These are phyloP conservation scores for Aeschynomene evenia DNA, from an alignment of 306 rosid species.

Conservation along the genomic window DNA sequence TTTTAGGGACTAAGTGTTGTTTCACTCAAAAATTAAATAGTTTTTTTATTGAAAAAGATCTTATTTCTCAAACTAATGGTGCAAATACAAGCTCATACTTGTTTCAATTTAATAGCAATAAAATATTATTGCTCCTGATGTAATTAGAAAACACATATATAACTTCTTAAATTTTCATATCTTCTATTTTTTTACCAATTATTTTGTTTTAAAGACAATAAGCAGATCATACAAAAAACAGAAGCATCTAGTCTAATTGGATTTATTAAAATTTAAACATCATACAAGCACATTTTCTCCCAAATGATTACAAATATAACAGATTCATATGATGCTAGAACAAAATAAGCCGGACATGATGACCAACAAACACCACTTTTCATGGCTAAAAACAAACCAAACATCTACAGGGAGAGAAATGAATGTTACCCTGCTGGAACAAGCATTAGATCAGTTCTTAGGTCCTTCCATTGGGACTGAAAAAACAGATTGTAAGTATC, in stretches of 20 bases:
- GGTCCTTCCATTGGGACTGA: conserved; percentile 92
- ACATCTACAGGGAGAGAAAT: conserved; percentile 27
- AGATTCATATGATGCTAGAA: conserved; percentile 10
- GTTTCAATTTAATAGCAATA: background rate
- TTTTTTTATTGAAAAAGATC: too few relatives aligned
- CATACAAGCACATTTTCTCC: conserved; percentile 14
- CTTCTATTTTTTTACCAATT: background rate
- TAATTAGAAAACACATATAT: background rate
- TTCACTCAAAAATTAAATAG: too few relatives aligned
- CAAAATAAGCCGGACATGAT: background rate
- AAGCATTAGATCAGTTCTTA: conserved; percentile 81
- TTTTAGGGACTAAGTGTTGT: too few relatives aligned
- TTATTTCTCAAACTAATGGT: too few relatives aligned
- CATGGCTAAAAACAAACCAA: conserved; percentile 15
- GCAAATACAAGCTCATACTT: background rate
- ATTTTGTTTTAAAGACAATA: conserved; percentile 1
- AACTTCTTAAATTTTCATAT: background rate
- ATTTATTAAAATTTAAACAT: background rate
- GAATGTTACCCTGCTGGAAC: conserved; percentile 76
- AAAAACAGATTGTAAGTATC: conserved; percentile 26
- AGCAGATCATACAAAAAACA: background rate
- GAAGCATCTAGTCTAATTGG: background rate
- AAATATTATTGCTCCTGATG: background rate
- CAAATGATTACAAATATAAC: background rate
- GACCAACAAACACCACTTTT: background rate